Evolutionary conservation across 345 rosid genomes (phyloP).

Genomic region (Dipteronia dyeriana): DNA sequence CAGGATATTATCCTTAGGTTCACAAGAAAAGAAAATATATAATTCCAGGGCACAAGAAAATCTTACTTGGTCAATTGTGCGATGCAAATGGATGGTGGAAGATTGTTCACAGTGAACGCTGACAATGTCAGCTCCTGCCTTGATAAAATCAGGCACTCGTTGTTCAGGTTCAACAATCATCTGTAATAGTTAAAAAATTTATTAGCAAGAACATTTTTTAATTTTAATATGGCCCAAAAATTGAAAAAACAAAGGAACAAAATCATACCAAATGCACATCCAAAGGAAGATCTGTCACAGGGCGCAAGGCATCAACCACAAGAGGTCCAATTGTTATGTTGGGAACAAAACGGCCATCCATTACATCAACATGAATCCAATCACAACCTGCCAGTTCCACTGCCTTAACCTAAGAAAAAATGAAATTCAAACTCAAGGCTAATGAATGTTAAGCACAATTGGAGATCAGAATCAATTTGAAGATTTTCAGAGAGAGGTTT

Average conservation of each 20-base stretch:
- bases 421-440: slow-evolving; percentile 24
- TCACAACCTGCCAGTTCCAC: slow-evolving; percentile 92
- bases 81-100: slow-evolving; percentile 96
- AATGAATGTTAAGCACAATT: background rate
- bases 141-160: slow-evolving; percentile 91
- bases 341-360: slow-evolving; percentile 99
- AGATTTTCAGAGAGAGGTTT: too few relatives aligned
- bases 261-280: slow-evolving; percentile 89
- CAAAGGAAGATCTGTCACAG: slow-evolving; percentile 90
- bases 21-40: background rate
- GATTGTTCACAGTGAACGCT: slow-evolving; percentile 96
- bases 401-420: slow-evolving; percentile 71
- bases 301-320: slow-evolving; percentile 92
- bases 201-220: slow-evolving; percentile 12
- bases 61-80: slow-evolving; percentile 71
- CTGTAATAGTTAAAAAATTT: slow-evolving; percentile 40
- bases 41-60: slow-evolving; percentile 3
- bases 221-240: background rate
- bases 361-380: slow-evolving; percentile 97
- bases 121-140: slow-evolving; percentile 98
- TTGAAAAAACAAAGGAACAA: slow-evolving; percentile 16
- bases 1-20: background rate
- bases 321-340: slow-evolving; percentile 98
- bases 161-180: slow-evolving; percentile 98
- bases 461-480: background rate